Evolutionary conservation across 1,284 basidiomycete genomes (phyloP).

Genomic region (Cryptococcus depauperatus): DNA sequence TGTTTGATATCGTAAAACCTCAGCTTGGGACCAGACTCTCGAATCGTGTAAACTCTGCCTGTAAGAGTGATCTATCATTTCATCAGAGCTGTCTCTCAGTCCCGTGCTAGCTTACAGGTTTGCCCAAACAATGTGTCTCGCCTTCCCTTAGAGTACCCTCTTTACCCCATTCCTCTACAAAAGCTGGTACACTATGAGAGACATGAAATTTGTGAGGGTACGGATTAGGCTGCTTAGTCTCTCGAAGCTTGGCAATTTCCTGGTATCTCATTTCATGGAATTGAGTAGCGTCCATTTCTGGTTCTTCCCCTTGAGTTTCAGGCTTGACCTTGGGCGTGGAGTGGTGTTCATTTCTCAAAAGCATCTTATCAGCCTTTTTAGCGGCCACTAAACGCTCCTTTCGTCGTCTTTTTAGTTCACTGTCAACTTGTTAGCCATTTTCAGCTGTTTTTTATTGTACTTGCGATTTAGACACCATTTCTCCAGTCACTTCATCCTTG

Average conservation of each 20-base stretch:
- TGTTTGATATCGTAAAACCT: constrained; percentile 91
- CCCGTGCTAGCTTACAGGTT: constrained; percentile 21
- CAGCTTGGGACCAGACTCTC: constrained; percentile 73
- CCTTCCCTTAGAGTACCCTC: constrained; percentile 58
- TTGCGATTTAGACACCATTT: constrained; percentile 89
- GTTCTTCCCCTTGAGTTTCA: constrained; percentile 47
- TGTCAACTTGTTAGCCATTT: constrained; percentile 38
- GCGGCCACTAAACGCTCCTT: constrained; percentile 80
- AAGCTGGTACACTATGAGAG: constrained; percentile 57
- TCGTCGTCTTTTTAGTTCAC: constrained; percentile 83
- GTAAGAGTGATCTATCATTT: constrained; percentile 55
- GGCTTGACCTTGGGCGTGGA: constrained; percentile 62
- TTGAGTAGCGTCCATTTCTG: constrained; percentile 47
- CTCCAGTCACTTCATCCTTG: constrained; percentile 77
- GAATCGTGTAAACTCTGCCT: constrained; percentile 86
- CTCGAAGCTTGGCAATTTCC: constrained; percentile 76
- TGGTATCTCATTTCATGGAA: constrained; percentile 91
- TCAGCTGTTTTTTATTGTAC: constrained; percentile 26
- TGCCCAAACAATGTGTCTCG: constrained; percentile 18
- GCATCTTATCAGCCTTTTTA: constrained; percentile 69
- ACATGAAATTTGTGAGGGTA: constrained; percentile 99
- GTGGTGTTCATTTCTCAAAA: constrained; percentile 46
- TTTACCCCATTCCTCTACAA: constrained; percentile 65
- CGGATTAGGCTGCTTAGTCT: constrained; percentile 79
- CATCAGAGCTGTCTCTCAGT: neutral